Conservation (phyloP, 345 rosid genomes). For the Trapa bicornis region DNA sequence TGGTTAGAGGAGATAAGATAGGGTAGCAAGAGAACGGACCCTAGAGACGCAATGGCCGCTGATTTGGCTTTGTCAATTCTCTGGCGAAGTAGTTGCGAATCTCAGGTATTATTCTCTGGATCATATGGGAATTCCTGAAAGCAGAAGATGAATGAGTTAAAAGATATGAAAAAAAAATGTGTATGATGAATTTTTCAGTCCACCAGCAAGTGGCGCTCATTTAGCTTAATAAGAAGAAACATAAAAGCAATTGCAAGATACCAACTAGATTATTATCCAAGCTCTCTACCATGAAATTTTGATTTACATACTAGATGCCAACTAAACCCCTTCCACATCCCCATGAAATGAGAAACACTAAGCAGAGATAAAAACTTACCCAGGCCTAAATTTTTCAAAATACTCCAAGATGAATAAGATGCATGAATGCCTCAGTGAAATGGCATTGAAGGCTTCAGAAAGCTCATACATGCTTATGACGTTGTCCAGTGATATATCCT, state of each 20-base stretch:
- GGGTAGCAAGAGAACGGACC: background rate
- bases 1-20: slow-evolving; percentile 4
- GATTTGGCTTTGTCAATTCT: slow-evolving; percentile 10
- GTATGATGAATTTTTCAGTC: no score
- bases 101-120: slow-evolving; percentile 15
- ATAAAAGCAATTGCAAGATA: background rate
- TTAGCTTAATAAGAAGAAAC: background rate
- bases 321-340: no score
- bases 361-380: slow-evolving; percentile 34
- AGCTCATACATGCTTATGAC: slow-evolving; percentile 93
- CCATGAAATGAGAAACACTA: background rate
- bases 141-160: background rate
- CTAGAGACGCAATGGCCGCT: slow-evolving; percentile 2
- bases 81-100: slow-evolving; percentile 8
- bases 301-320: no score
- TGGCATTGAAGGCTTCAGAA: slow-evolving; percentile 90
- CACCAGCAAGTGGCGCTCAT: no score
- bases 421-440: slow-evolving; percentile 82
- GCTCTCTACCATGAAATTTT: no score
- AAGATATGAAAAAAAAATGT: no score
- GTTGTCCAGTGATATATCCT: slow-evolving; percentile 89
- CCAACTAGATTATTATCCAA: no score
- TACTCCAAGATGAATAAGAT: slow-evolving; percentile 86
- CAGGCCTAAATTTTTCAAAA: slow-evolving; percentile 67
- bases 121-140: slow-evolving; percentile 3